Evolutionary conservation across 1,139 yeast genomes (phyloP).

Genomic region (Diutina ranongensis): DNA sequence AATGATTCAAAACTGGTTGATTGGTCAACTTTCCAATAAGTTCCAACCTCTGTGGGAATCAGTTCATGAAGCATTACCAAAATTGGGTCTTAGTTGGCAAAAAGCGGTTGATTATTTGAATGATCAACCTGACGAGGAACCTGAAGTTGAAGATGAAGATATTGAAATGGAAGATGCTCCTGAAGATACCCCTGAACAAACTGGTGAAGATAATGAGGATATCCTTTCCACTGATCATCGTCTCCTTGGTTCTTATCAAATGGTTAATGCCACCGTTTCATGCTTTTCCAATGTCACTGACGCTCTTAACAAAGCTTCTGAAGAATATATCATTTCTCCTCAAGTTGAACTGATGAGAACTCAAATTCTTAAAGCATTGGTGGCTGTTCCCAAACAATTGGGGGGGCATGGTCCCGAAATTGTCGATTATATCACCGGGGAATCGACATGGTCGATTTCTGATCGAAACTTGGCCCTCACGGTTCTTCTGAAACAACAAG

Average conservation of each 20-base stretch:
- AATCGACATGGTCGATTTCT: background rate
- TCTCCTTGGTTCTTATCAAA: background rate
- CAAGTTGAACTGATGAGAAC: slow-evolving; percentile 4
- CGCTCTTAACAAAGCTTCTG: background rate
- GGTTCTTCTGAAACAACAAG: background rate
- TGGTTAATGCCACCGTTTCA: background rate
- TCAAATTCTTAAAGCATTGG: background rate
- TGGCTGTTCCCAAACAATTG: background rate
- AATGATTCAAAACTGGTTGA: background rate
- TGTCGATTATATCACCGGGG: background rate
- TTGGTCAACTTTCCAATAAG: slow-evolving; percentile 42
- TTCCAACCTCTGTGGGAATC: slow-evolving; percentile 86
- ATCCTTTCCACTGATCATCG: background rate
- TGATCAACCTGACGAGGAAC: background rate
- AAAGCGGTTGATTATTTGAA: background rate
- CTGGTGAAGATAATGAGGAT: background rate
- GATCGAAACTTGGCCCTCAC: background rate
- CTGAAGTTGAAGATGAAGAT: background rate
- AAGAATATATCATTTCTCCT: background rate
- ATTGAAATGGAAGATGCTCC: background rate
- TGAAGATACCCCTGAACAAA: background rate
- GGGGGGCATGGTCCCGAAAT: background rate
- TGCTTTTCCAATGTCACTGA: background rate
- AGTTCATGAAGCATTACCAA: slow-evolving; percentile 48
- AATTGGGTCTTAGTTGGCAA: slow-evolving; percentile 27